Base-by-base conservation (phyloP, 2,329 filamentous ascomycete genomes). In the Colletotrichum falcatum region DNA sequence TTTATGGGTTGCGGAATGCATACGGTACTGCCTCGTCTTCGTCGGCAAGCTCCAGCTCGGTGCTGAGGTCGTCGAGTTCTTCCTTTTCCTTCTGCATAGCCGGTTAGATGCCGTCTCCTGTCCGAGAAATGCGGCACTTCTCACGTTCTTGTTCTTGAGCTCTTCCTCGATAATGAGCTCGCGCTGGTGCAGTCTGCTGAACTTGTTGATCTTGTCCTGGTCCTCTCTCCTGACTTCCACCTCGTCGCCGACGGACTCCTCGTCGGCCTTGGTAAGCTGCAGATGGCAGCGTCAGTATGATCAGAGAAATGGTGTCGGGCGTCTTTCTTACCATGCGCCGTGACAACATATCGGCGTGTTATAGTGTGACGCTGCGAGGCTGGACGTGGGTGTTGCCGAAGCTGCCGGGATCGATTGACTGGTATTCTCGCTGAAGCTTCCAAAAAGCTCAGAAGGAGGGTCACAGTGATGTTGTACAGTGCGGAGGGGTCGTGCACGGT, bases 161-260 rank as follows among this genome's bases (percentile, higher is more conserved):
- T 96, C 90, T 58, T 97, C 94, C 78, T 97, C 91, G 4, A 98
- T 81, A 3, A 86, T 82, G 42, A 92, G 87, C 80, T 97, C 93
- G 61, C 93, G 92, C 79, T 97, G 94, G 81, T 99, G 96, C 73
- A 99, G 86, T 54, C 94, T 91, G 81, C 95, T 98, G 86, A 99
- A 99, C 74, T 91, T 92, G 84, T 99, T 99, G 89, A 99, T 99
- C 84, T 96, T 97, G 84, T 98, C 95, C 82, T 99, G 96, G 80
- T 99, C 96, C 81, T 98, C 95, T 78, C 95, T 92, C 71, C 96
- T 93, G 70, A 99, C 96, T 82, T 98, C 93, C 76, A 94, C 92
- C 79, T 99, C 96, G 74, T 96, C 92, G 72, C 89, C 88, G 62
- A 87, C 87, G 26, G 90, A 86, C 70, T 90, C 91, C 82, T 99